phyloP scores from a whole-genome alignment of 371 early-diverging fungal genomes.

The Rhizopus stolonifer region DNA sequence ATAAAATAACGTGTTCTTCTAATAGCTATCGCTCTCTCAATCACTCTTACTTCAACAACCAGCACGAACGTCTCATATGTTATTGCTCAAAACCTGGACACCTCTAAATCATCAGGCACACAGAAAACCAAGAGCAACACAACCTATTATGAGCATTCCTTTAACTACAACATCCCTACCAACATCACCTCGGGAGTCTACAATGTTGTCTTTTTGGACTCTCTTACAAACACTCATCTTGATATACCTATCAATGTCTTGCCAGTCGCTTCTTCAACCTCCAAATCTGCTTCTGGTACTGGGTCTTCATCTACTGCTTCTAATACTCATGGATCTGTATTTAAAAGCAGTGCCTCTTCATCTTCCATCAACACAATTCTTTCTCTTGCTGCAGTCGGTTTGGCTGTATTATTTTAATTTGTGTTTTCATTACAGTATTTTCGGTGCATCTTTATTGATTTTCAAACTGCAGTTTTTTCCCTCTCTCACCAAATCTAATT shows the following conservation, averaged over 20 bases:
- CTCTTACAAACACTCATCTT: constrained; percentile 30
- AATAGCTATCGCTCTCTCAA: constrained; percentile 22
- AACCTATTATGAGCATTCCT: constrained; percentile 45
- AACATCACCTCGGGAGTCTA: constrained; percentile 39
- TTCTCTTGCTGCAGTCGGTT: constrained; percentile 16
- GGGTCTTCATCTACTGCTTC: constrained; percentile 12
- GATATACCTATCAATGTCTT: constrained; percentile 42
- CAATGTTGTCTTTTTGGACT: constrained; percentile 41
- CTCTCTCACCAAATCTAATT: too few species aligned
- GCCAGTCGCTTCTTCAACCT: constrained; percentile 35
- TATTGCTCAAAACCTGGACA: constrained; percentile 34
- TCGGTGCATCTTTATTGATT: constrained; percentile 2
- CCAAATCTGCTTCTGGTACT: constrained; percentile 11
- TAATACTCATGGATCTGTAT: constrained; percentile 14
- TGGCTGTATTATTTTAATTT: too few species aligned
- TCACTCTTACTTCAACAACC: constrained; percentile 19
- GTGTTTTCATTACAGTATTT: too few species aligned
- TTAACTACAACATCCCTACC: constrained; percentile 43
- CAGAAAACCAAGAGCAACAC: constrained; percentile 27
- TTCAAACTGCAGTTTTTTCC: background rate
- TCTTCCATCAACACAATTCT: constrained; percentile 22
- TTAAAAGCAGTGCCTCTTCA: constrained; percentile 11
- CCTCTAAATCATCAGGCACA: constrained; percentile 32
- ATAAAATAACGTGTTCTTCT: too few species aligned
- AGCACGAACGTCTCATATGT: constrained; percentile 6